Evolutionary conservation across 2,329 filamentous ascomycete species (phyloP).

Genomic region (Talaromyces sp.): DNA sequence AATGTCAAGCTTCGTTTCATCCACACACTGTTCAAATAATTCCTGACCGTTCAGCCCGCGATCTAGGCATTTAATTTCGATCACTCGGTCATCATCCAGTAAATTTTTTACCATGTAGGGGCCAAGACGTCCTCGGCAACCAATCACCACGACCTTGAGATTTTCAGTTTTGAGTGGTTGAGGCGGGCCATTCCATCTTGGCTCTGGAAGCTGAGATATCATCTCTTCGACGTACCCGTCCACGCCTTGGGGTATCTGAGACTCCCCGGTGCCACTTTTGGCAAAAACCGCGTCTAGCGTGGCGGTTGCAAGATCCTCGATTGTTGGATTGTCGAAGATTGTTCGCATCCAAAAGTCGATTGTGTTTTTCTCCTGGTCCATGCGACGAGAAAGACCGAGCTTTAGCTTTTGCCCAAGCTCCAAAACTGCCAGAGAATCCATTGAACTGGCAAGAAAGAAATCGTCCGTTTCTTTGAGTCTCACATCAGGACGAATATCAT

Average conservation of each 20-base stretch:
- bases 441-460: slow-evolving; percentile 15
- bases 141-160: slow-evolving; percentile 14
- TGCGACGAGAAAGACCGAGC: slow-evolving; percentile 12
- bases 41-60: slow-evolving; percentile 5
- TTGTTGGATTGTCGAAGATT: slow-evolving; percentile 18
- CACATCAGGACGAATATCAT: slow-evolving; percentile 15
- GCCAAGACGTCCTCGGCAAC: slow-evolving; percentile 11
- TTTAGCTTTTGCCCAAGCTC: slow-evolving; percentile 16
- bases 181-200: neutral
- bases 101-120: slow-evolving; percentile 13
- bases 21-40: slow-evolving; percentile 6
- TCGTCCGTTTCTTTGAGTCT: slow-evolving; percentile 15
- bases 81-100: slow-evolving; percentile 12
- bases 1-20: slow-evolving; percentile 9
- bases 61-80: slow-evolving; percentile 15
- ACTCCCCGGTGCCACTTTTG: neutral
- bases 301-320: slow-evolving; percentile 15
- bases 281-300: slow-evolving; percentile 11
- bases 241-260: neutral
- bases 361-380: slow-evolving; percentile 14
- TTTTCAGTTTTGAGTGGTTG: slow-evolving; percentile 4
- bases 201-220: slow-evolving; percentile 9
- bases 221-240: slow-evolving; percentile 9
- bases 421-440: slow-evolving; percentile 17
- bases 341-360: slow-evolving; percentile 18